A percentile compares a stretch with the other conserved stretches of the same genome.
Conservation (phyloP, 345 rosid genomes). For the Eucalyptus regnans region DNA sequence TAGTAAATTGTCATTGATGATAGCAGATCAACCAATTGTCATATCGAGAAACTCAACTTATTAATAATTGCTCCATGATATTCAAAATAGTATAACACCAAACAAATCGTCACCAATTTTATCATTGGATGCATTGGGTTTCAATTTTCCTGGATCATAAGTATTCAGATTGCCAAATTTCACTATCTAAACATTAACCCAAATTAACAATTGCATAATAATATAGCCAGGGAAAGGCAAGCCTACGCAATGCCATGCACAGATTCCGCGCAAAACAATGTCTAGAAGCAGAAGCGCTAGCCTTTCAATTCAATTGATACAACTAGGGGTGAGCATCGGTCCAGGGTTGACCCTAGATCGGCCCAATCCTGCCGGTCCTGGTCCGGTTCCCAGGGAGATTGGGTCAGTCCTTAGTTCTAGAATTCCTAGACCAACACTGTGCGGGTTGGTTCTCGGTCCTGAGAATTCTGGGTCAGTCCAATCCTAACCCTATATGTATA, state of each 20-base stretch:
- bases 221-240: background rate
- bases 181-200: background rate
- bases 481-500: no score
- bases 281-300: background rate
- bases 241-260: background rate
- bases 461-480: no score
- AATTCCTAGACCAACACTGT: no score
- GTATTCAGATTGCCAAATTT: background rate
- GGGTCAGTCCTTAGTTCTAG: no score
- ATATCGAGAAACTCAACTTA: background rate
- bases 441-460: no score
- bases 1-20: background rate
- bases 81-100: background rate
- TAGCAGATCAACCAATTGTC: background rate
- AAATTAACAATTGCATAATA: background rate
- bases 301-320: background rate
- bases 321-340: no score
- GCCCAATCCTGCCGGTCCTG: no score
- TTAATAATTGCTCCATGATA: background rate
- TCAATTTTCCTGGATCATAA: background rate
- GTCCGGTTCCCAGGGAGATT: no score
- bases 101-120: background rate
- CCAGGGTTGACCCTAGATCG: no score
- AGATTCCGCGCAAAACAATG: background rate
- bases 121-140: background rate